A percentile compares a stretch with the other conserved stretches of the same genome.
phyloP scores from a whole-genome alignment of 495 filamentous ascomycete species.

The Amphirosellinia nigrospora region DNA sequence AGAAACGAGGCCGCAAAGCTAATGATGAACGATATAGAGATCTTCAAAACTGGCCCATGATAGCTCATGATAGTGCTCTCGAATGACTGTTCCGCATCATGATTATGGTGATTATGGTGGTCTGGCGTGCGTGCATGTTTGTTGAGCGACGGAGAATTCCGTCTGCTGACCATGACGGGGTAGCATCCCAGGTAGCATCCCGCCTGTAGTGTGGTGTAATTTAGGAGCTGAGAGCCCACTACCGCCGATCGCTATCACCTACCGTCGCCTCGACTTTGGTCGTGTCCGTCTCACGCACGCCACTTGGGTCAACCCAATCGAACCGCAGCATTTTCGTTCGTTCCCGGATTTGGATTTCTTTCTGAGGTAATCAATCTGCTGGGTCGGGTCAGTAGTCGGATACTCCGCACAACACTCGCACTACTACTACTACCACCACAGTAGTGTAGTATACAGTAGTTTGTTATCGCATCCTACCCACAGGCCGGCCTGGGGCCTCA shows the following conservation, averaged over 20 bases:
- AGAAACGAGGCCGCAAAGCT: background rate
- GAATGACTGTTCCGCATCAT: slow-evolving; percentile 10
- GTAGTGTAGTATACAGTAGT: too few relatives aligned
- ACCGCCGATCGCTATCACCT: slow-evolving; percentile 17
- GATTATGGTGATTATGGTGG: slow-evolving; percentile 2
- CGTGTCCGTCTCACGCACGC: background rate
- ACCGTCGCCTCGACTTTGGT: background rate
- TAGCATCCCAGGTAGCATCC: background rate
- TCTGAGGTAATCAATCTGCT: slow-evolving; percentile 11
- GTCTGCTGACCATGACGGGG: slow-evolving; percentile 6
- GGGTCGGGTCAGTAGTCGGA: background rate
- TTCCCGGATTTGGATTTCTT: background rate
- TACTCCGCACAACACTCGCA: background rate
- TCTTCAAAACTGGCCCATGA: background rate
- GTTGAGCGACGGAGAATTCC: slow-evolving; percentile 11
- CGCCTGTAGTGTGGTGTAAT: background rate
- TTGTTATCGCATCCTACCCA: slow-evolving; percentile 3
- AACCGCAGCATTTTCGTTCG: background rate
- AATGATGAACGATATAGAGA: slow-evolving; percentile 4
- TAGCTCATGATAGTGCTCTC: background rate
- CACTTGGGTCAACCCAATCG: background rate
- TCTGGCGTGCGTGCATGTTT: background rate
- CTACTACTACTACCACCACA: too few relatives aligned
- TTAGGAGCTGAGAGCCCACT: background rate
- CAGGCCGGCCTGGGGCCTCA: background rate